These are phyloP conservation scores for Mucor saturninus DNA, from an alignment of 371 early-diverging fungal genomes.

Conservation along the genomic window DNA sequence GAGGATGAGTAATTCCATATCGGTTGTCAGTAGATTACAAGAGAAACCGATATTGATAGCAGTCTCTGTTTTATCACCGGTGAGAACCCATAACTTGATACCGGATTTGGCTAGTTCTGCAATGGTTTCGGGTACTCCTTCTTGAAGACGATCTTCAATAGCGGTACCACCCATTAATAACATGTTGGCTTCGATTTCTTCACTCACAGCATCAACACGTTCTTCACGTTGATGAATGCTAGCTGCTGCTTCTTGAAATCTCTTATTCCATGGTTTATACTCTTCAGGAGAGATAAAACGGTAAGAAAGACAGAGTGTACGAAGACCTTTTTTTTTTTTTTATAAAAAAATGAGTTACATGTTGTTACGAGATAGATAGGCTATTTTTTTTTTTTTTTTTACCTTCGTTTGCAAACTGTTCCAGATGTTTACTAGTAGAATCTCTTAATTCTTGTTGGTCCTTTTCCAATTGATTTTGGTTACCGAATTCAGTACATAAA, in stretches of 20 bases:
- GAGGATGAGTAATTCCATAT: slow-evolving; percentile 76
- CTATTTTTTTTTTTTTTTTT: slow-evolving; percentile 37
- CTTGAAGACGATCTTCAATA: slow-evolving; percentile 93
- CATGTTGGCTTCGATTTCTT: slow-evolving; percentile 75
- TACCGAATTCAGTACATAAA: slow-evolving; percentile 58
- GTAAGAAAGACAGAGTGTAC: slow-evolving; percentile 83
- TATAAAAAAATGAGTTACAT: background rate
- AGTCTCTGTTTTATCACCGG: slow-evolving; percentile 93
- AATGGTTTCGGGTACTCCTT: slow-evolving; percentile 85
- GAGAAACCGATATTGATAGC: slow-evolving; percentile 86
- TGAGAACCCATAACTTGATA: slow-evolving; percentile 94
- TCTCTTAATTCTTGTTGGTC: slow-evolving; percentile 41
- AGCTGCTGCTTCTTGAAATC: slow-evolving; percentile 69
- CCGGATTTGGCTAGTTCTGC: slow-evolving; percentile 79
- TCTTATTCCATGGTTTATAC: slow-evolving; percentile 61
- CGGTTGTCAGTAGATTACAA: slow-evolving; percentile 72
- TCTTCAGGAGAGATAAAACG: slow-evolving; percentile 76
- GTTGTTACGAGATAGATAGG: slow-evolving; percentile 27
- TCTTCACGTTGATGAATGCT: slow-evolving; percentile 75
- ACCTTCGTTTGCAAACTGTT: slow-evolving; percentile 86
- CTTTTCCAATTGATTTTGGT: slow-evolving; percentile 46
- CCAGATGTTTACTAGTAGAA: slow-evolving; percentile 41
- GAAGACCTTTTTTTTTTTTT: slow-evolving; percentile 55
- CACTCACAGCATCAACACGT: slow-evolving; percentile 70
- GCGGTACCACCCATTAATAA: slow-evolving; percentile 87